Base-by-base conservation (phyloP, 2,329 filamentous ascomycete genomes). In the Neofusicoccum umdonicola region DNA sequence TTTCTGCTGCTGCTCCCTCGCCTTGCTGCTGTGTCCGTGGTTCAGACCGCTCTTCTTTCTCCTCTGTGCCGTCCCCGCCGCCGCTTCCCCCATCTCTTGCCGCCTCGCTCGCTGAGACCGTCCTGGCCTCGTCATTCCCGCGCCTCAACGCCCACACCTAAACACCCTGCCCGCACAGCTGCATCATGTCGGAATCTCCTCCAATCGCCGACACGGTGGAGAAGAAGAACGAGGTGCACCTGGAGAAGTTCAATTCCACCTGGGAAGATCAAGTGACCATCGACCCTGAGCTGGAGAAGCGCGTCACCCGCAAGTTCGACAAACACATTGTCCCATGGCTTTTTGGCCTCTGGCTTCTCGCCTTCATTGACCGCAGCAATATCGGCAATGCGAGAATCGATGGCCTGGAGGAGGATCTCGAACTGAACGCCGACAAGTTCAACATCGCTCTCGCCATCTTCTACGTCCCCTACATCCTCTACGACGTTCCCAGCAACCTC, bases 341-440 rank as follows among this genome's bases (percentile, higher is more conserved):
- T 5, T 82, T 82, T 52, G 71, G 73, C 9, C 73, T 82, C 13
- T 82, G 79, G 78, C 74, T 82, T 3, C 73, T 82, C n/a, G 78
- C 80, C 7, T 82, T 82, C 72, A 81, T 83, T 64, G 80, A 82
- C 67, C 71, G 79, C 27, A 73, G 69, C 63, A 78, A 78, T 63
- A 74, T 77, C 48, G 77, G 79, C 41, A 81, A 81, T 56, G 79
- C 80, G 0, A 74, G 77, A 42, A 78, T 81, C 58, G 77, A 78
- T 19, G 78, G 80, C 34, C 71, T 81, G 0, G 68, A 72, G 9
- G 69, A 72, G 1, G 77, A 80, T n/a, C 72, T 81, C 17, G 44
- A 74, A 2, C 75, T 81, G 13, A 71, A 72, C 15, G 75, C 74
- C 11, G 74, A 78, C 61, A 75, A 77, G 17, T 81, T 77, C 74